Percentiles rank a stretch among this genome's conserved stretches.
These are phyloP conservation scores for Sphagnum magellanicum DNA, from an alignment of 228 moss, liverwort and hornwort species.

Conservation along the genomic window DNA sequence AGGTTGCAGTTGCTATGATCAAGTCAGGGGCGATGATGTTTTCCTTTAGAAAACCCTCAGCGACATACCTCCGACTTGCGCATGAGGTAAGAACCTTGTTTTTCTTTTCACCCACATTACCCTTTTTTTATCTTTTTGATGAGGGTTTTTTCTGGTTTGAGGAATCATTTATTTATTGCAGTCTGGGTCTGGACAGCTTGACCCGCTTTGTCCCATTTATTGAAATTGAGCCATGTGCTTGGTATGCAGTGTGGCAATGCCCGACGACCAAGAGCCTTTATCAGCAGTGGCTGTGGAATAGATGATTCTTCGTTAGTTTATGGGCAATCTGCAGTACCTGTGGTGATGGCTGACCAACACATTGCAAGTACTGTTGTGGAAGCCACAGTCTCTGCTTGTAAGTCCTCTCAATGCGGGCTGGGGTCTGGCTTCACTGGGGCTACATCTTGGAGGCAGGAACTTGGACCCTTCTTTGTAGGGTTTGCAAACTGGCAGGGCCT, in stretches of 20 bases:
- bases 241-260: not conserved
- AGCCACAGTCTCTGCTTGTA: not conserved
- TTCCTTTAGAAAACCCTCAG: not conserved
- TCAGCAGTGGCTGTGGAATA: not conserved
- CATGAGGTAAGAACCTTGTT: not conserved
- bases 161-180: not conserved
- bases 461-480: not conserved
- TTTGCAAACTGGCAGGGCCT: not conserved
- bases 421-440: not conserved
- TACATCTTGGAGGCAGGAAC: slow-evolving; percentile 1
- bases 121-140: not conserved
- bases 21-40: slow-evolving; percentile 2
- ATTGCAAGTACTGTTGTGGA: not conserved
- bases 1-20: not conserved
- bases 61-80: slow-evolving; percentile 1
- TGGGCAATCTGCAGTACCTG: not conserved
- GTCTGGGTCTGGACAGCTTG: not conserved
- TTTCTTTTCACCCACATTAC: not conserved
- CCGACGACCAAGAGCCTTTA: not conserved
- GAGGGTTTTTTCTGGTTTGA: not conserved
- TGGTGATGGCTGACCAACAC: not conserved
- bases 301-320: not conserved
- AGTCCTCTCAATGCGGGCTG: not conserved
- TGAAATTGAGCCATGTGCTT: not conserved
- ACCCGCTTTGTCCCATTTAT: too few relatives aligned